Evolutionary conservation across 768 basidiomycete species (phyloP), one percentile per base, ranked within the genome.

Genomic region (Ramaria rubella): DNA sequence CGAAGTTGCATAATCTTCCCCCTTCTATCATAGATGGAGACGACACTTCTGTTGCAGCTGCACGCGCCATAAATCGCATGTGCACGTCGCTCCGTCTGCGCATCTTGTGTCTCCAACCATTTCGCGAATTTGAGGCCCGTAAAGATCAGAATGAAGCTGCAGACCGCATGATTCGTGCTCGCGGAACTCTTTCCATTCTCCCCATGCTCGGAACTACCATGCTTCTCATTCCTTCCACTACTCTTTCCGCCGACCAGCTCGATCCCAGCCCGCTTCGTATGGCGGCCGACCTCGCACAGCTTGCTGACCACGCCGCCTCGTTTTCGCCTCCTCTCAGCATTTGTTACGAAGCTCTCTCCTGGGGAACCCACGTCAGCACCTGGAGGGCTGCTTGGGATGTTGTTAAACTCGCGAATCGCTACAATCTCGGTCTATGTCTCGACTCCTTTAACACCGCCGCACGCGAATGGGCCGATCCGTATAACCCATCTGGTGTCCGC

Each of bases 331-430:
- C 43, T 23, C 67, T 67, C 43, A 60, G 60, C 36, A 62, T 71
- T 17, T 68, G 68, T 8, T 70, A 70, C 54, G 72, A 71, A 54
- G 62, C 70, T 11, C 61, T 75, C 58, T 65, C 69, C 15, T 65
- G 71, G 73, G 69, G 73, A 56, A 67, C 69, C 36, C 59, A 64
- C 17, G 61, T 69, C 49, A 63, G 70, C 48, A 65, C 63, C 26
- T 75, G 74, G 73, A 64, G 69, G 53, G 65, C 72, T 42, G 72
- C 69, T 4, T 75, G 70, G 70, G 63, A 70, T 17, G 69, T 72
- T 23, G 69, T 74, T 3, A 63, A 65, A 51, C 49, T 52, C 3
- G 70, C 67, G 12, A 62, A 70, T 57, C 62, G 66, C 30, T 64
- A 65, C n/a, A 74, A 75, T 58, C 63, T 74, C 34, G 74, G 74